Evolutionary conservation across 495 filamentous ascomycete genomes (phyloP), one percentile per base, ranked within the genome.

Genomic region (Cairneyella variabilis): DNA sequence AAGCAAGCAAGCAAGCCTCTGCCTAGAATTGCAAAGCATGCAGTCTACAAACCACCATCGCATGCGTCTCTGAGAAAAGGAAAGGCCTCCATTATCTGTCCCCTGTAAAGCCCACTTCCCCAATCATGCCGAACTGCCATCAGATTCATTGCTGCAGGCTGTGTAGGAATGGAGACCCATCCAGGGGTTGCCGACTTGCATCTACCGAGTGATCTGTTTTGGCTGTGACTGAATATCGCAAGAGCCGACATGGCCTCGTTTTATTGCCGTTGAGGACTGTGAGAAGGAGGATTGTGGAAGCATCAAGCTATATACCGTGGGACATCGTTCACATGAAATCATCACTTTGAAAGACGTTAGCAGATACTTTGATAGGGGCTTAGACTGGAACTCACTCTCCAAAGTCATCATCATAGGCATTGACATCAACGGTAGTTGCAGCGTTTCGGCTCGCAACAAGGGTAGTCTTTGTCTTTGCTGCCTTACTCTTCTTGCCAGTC

Each of bases 401-500:
- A 62, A 88, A 88, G 53, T 78, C 80, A 45, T 85, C 83, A 26
- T 86, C 88, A 67, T 97, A 96, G 44, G 78, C 65, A 27, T 75
- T 82, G 17, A 77, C 78, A 69, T 97, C 92, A 20, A 83, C 76
- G 49, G 72, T 80, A 54, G 65, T 69, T 43, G 74, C 69, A 6
- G 77, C 75, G 58, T 91, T 85, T 37, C 88, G 73, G 53, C 71
- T 80, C 3, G 90, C 82, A 10, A 84, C 83, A 27, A 99, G 74
- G 16, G 81, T 83, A 36, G 87, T 78, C 83, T 99, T 99, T 14
- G 87, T 92, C 82, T 96, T 96, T 37, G 86, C 86, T 9, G 89
- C 89, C 78, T 97, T 97, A 54, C 74, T 85, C 80, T 97, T 99
- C 86, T 97, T 97, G 56, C 83, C 89, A 21, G 88, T 88, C 77